These are phyloP conservation scores for Fusarium devonianum DNA, from an alignment of 2,329 filamentous ascomycete species.

Conservation along the genomic window DNA sequence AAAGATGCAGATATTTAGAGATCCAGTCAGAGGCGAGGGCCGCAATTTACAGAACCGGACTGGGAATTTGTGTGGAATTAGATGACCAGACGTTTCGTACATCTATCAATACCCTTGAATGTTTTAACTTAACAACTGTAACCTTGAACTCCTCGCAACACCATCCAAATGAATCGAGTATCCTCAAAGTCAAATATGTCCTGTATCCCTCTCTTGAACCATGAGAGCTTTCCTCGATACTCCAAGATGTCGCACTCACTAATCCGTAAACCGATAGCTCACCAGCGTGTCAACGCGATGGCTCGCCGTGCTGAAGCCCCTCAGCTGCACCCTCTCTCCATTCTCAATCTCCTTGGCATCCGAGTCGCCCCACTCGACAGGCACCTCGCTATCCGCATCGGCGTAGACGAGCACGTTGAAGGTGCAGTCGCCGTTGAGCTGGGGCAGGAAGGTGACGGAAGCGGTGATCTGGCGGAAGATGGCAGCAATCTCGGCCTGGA, in stretches of 20 bases:
- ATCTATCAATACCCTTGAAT: constrained; percentile 16
- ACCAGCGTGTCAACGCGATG: constrained; percentile 95
- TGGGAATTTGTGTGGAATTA: constrained; percentile 11
- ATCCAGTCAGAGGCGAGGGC: constrained; percentile 2
- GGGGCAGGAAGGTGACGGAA: constrained; percentile 94
- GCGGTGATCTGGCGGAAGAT: constrained; percentile 98
- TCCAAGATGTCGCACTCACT: not conserved
- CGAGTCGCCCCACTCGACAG: constrained; percentile 97
- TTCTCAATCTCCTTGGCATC: constrained; percentile 96
- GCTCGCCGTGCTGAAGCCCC: constrained; percentile 94
- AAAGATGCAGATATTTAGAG: not conserved
- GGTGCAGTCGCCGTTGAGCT: constrained; percentile 88
- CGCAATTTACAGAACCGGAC: not conserved
- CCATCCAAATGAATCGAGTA: too few species aligned
- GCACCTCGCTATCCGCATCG: constrained; percentile 94
- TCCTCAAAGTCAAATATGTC: too few species aligned
- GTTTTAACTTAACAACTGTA: constrained; percentile 12
- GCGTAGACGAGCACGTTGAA: constrained; percentile 99
- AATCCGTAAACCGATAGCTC: constrained; percentile 73
- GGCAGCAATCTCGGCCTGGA: constrained; percentile 93
- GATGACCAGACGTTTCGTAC: constrained; percentile 35
- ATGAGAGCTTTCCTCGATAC: not conserved
- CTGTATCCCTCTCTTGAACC: constrained; percentile 1
- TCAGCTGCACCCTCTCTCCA: constrained; percentile 92
- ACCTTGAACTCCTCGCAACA: constrained; percentile 33